Conservation (phyloP, 116 monocot species). For the Dioscorea cayenensis region DNA sequence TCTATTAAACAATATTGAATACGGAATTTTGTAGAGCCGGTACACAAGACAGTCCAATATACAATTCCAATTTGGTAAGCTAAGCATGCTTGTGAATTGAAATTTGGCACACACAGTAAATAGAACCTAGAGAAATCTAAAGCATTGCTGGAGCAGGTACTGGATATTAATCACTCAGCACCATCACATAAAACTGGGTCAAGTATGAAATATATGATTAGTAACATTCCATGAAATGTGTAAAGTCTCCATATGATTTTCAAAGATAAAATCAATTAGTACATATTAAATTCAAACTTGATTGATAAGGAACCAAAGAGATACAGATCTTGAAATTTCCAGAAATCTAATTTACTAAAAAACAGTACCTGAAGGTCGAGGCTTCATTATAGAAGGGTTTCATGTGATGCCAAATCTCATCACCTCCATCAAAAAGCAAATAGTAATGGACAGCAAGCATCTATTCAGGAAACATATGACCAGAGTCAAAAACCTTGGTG, state of each 20-base stretch:
- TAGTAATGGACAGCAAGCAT: slow-evolving; percentile 96
- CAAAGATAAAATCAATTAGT: not conserved
- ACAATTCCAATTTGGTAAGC: not conserved
- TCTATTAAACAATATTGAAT: not conserved
- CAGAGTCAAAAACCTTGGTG: not conserved
- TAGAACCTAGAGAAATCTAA: not conserved
- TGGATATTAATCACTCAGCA: too few species aligned
- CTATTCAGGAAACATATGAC: slow-evolving; percentile 26
- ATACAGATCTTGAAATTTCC: not conserved
- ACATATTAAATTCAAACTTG: not conserved
- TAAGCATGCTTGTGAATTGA: not conserved
- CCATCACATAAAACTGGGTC: not conserved
- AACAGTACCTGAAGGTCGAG: slow-evolving; percentile 73
- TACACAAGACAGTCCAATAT: not conserved
- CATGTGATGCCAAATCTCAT: slow-evolving; percentile 69
- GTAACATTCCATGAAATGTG: too few species aligned
- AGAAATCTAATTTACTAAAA: not conserved
- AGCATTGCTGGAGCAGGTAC: too few species aligned
- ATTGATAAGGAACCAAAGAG: not conserved
- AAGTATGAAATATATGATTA: not conserved
- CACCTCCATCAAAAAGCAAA: slow-evolving; percentile 83
- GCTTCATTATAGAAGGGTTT: slow-evolving; percentile 61
- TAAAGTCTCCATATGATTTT: not conserved
- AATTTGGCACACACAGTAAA: not conserved
- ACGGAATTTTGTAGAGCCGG: not conserved